Percentiles rank a stretch among this genome's conserved stretches.
phyloP scores from a whole-genome alignment of 331 rosid genomes.

The Dryas integrifolia region DNA sequence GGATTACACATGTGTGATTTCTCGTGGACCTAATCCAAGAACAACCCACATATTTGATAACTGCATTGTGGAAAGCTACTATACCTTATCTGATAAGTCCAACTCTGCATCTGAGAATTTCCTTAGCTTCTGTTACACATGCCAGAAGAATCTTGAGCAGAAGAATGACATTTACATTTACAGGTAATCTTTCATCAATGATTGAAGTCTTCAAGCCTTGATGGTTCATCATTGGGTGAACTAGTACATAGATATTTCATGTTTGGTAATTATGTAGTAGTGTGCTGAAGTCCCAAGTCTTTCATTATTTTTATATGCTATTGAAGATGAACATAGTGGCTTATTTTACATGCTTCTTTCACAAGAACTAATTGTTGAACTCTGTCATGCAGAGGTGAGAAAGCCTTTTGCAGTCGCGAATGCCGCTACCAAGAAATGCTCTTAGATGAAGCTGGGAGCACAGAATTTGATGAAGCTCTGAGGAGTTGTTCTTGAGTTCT shows the following conservation, averaged over 20 bases:
- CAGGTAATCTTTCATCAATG: slow-evolving; percentile 38
- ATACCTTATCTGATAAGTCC: slow-evolving; percentile 24
- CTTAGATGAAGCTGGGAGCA: slow-evolving; percentile 50
- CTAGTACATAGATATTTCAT: no score
- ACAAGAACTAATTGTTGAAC: no score
- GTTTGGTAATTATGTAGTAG: no score
- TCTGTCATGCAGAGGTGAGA: slow-evolving; percentile 69
- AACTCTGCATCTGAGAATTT: slow-evolving; percentile 36
- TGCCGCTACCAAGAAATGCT: slow-evolving; percentile 82
- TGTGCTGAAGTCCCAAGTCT: no score
- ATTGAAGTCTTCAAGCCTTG: no score
- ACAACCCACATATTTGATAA: slow-evolving; percentile 78
- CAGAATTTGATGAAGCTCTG: slow-evolving; percentile 34
- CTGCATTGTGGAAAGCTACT: slow-evolving; percentile 50
- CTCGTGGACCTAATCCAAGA: slow-evolving; percentile 70
- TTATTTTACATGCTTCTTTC: no score
- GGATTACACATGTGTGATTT: slow-evolving; percentile 80
- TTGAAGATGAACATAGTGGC: no score
- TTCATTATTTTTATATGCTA: no score
- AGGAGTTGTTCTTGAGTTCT: background rate
- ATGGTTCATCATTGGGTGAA: no score
- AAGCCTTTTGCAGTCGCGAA: slow-evolving; percentile 78
- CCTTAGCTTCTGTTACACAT: slow-evolving; percentile 76
- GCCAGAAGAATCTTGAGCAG: slow-evolving; percentile 74
- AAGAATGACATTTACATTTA: slow-evolving; percentile 80